Evolutionary conservation across 1,284 basidiomycete genomes (phyloP).

Genomic region (Mycena citricolor): DNA sequence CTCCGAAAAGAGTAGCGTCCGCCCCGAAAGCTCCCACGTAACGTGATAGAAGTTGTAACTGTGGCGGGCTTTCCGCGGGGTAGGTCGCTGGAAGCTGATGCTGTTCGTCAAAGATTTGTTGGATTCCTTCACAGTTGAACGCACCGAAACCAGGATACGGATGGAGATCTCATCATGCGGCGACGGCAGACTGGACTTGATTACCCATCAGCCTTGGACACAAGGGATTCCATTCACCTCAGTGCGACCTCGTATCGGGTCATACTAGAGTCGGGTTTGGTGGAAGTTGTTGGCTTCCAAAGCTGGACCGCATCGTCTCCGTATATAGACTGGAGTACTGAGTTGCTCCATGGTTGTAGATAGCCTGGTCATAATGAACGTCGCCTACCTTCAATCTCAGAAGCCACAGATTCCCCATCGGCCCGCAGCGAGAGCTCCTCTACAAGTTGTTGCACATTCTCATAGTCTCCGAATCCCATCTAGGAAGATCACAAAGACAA

Average conservation of each 20-base stretch:
- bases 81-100: slow-evolving; percentile 44
- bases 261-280: slow-evolving; percentile 27
- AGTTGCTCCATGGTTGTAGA: slow-evolving; percentile 22
- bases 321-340: slow-evolving; percentile 84
- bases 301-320: slow-evolving; percentile 62
- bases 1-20: slow-evolving; percentile 72
- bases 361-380: background rate
- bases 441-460: slow-evolving; percentile 47
- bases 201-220: slow-evolving; percentile 23
- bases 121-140: no score
- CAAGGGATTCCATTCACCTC: slow-evolving; percentile 33
- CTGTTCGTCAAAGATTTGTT: background rate
- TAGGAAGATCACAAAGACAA: no score
- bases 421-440: slow-evolving; percentile 45
- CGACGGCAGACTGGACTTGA: slow-evolving; percentile 46
- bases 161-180: slow-evolving; percentile 60
- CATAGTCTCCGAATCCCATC: no score
- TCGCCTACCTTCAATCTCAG: slow-evolving; percentile 64
- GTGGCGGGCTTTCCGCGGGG: slow-evolving; percentile 70
- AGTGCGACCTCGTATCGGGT: slow-evolving; percentile 63
- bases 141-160: slow-evolving; percentile 72
- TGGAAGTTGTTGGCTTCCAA: slow-evolving; percentile 39
- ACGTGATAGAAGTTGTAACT: slow-evolving; percentile 81
- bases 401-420: slow-evolving; percentile 57
- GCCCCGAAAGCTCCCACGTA: slow-evolving; percentile 83